phyloP scores from a whole-genome alignment of 176 grass and related monocot species.

The Melocanna baccifera region DNA sequence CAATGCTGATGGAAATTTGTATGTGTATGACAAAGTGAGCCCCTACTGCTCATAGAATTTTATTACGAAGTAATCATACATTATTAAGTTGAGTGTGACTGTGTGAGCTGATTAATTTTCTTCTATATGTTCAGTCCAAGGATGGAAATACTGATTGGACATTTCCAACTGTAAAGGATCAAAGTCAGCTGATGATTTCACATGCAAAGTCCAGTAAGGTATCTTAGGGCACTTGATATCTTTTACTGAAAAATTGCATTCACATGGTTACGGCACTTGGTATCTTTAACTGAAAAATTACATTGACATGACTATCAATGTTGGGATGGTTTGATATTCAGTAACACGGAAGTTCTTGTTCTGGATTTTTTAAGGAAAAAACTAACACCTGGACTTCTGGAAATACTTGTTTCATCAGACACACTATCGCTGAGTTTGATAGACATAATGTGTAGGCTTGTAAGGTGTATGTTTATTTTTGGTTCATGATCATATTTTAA shows the following conservation, averaged over 20 bases:
- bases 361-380: background rate
- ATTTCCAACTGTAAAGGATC: slow-evolving; percentile 85
- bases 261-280: background rate
- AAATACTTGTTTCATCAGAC: background rate
- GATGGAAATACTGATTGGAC: slow-evolving; percentile 90
- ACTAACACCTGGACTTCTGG: background rate
- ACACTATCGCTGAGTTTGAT: background rate
- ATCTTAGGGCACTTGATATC: slow-evolving; percentile 29
- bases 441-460: background rate
- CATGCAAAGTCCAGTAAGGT: slow-evolving; percentile 95
- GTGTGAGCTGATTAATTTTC: slow-evolving; percentile 21
- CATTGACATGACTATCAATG: background rate
- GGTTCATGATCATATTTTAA: background rate
- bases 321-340: slow-evolving; percentile 5
- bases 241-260: background rate
- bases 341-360: background rate
- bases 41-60: slow-evolving; percentile 21
- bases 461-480: background rate
- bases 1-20: slow-evolving; percentile 87
- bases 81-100: slow-evolving; percentile 1
- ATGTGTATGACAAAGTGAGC: slow-evolving; percentile 93
- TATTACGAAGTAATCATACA: slow-evolving; percentile 3
- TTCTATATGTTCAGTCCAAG: slow-evolving; percentile 60
- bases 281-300: slow-evolving; percentile 7
- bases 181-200: slow-evolving; percentile 70